Evolutionary conservation across 331 rosid genomes (phyloP).

Genomic region (Dryas integrifolia): DNA sequence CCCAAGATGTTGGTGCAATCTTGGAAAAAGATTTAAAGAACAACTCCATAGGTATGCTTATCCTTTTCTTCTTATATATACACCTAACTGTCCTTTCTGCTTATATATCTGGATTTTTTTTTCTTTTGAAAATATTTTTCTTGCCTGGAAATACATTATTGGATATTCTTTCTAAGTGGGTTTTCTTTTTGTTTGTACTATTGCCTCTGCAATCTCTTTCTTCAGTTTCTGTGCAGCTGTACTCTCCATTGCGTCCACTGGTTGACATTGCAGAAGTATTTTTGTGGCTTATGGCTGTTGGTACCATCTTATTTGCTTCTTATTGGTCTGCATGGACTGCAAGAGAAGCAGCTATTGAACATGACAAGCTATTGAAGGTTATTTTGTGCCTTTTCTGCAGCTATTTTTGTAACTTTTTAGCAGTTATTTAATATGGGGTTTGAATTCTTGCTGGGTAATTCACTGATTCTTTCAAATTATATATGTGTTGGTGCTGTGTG

Average conservation of each 20-base stretch:
- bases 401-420: slow-evolving; percentile 5
- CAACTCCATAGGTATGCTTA: slow-evolving; percentile 48
- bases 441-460: slow-evolving; percentile 18
- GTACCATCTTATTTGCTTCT: slow-evolving; percentile 88
- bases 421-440: slow-evolving; percentile 15
- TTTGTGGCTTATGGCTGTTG: slow-evolving; percentile 99
- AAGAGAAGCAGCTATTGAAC: slow-evolving; percentile 86
- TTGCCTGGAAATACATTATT: slow-evolving; percentile 8
- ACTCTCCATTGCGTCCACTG: slow-evolving; percentile 86
- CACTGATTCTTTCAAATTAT: slow-evolving; percentile 14
- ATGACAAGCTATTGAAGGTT: slow-evolving; percentile 87
- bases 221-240: slow-evolving; percentile 90
- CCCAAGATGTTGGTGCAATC: slow-evolving; percentile 73
- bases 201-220: slow-evolving; percentile 33
- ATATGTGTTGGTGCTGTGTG: slow-evolving; percentile 21
- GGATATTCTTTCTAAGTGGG: background rate
- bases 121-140: background rate
- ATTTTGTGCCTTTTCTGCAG: slow-evolving; percentile 16
- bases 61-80: slow-evolving; percentile 17
- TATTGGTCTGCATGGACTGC: slow-evolving; percentile 99
- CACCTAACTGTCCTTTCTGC: slow-evolving; percentile 13
- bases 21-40: slow-evolving; percentile 56
- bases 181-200: slow-evolving; percentile 19
- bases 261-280: slow-evolving; percentile 98
- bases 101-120: slow-evolving; percentile 16